Percentiles rank a stretch among this genome's conserved stretches.
phyloP scores from a whole-genome alignment of 2,329 filamentous ascomycete species.

The Acephala macrosclerotiorum region DNA sequence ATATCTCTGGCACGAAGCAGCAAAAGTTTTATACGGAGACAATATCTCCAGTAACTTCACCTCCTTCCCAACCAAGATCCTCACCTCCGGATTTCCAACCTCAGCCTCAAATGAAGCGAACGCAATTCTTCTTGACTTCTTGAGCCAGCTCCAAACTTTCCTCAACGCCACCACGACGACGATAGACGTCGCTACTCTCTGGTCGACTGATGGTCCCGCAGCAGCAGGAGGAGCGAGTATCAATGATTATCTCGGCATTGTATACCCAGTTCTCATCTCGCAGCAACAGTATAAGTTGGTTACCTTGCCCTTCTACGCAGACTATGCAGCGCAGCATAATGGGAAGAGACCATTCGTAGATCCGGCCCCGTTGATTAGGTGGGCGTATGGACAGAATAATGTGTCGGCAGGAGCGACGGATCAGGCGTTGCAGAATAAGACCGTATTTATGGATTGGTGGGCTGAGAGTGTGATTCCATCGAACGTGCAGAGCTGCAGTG shows the following conservation, averaged over 20 bases:
- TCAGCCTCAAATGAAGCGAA: slow-evolving; percentile 46
- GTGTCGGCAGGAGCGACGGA: slow-evolving; percentile 47
- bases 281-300: slow-evolving; percentile 55
- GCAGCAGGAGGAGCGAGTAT: slow-evolving; percentile 44
- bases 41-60: slow-evolving; percentile 51
- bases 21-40: slow-evolving; percentile 53
- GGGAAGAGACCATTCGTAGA: slow-evolving; percentile 57
- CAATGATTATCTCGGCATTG: slow-evolving; percentile 49
- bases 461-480: slow-evolving; percentile 52
- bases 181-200: slow-evolving; percentile 30
- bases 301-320: slow-evolving; percentile 55
- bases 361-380: slow-evolving; percentile 55
- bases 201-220: slow-evolving; percentile 37
- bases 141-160: slow-evolving; percentile 51
- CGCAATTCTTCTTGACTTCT: slow-evolving; percentile 50
- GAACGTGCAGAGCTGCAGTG: slow-evolving; percentile 54
- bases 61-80: slow-evolving; percentile 51
- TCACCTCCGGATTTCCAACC: slow-evolving; percentile 52
- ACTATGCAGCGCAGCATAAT: slow-evolving; percentile 54
- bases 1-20: slow-evolving; percentile 50
- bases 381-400: slow-evolving; percentile 53
- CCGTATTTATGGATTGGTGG: slow-evolving; percentile 55
- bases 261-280: slow-evolving; percentile 55
- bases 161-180: slow-evolving; percentile 47
- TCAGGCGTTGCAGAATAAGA: slow-evolving; percentile 57